phyloP scores from a whole-genome alignment of 306 rosid species.

The Dryas alaskensis region DNA sequence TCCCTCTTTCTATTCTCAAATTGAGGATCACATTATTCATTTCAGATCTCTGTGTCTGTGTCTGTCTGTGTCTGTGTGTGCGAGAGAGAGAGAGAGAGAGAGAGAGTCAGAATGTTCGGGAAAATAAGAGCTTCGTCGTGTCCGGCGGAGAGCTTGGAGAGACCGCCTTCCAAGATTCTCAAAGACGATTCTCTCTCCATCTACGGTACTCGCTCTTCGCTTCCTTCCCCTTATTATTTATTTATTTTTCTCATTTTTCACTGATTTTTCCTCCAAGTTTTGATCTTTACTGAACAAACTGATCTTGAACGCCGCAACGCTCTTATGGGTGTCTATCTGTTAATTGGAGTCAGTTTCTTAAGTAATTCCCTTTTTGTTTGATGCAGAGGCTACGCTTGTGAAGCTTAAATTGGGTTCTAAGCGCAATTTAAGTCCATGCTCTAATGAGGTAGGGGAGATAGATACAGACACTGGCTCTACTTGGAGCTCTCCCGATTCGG shows the following conservation, averaged over 20 bases:
- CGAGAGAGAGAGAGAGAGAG: slow-evolving; percentile 10
- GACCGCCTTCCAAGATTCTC: slow-evolving; percentile 64
- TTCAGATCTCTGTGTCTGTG: neutral
- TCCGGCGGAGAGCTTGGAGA: slow-evolving; percentile 63
- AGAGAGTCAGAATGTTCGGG: slow-evolving; percentile 58
- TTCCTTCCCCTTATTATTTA: neutral
- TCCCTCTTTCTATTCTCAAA: neutral
- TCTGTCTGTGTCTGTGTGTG: neutral
- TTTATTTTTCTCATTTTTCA: no score
- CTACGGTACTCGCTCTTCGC: slow-evolving; percentile 48
- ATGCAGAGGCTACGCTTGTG: slow-evolving; percentile 77
- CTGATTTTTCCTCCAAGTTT: neutral
- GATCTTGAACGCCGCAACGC: neutral
- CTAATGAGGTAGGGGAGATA: slow-evolving; percentile 20
- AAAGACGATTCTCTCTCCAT: slow-evolving; percentile 75
- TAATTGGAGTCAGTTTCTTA: neutral
- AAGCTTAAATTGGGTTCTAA: slow-evolving; percentile 76
- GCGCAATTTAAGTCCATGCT: slow-evolving; percentile 31
- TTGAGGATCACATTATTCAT: neutral
- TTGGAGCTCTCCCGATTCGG: slow-evolving; percentile 31
- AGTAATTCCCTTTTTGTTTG: slow-evolving; percentile 1
- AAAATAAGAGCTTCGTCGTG: slow-evolving; percentile 61
- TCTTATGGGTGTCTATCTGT: neutral
- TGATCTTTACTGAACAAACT: neutral
- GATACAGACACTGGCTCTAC: slow-evolving; percentile 29